A percentile compares a stretch with the other conserved stretches of the same genome.
Evolutionary conservation across 208 protist species (phyloP).

Genomic region (Trypanosoma rangeli): DNA sequence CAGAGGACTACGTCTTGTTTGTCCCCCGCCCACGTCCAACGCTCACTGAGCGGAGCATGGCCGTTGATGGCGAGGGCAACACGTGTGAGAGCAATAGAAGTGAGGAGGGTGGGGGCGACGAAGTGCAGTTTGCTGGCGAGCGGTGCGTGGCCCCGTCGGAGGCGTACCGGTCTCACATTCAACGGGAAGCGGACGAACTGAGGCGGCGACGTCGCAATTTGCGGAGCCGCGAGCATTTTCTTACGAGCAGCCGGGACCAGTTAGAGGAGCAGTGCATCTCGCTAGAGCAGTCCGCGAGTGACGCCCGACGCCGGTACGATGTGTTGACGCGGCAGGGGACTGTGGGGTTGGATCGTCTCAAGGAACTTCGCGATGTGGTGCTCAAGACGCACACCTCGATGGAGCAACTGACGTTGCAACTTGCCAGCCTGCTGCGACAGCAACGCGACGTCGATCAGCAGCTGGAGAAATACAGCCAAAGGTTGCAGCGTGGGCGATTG

Average conservation of each 20-base stretch:
- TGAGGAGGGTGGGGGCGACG: constrained; percentile 30
- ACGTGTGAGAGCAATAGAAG: constrained; percentile 15
- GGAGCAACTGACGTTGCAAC: constrained; percentile 42
- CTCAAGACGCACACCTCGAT: constrained; percentile 42
- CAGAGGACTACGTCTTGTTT: constrained; percentile 47
- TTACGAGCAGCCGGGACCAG: constrained; percentile 40
- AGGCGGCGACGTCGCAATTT: constrained; percentile 38
- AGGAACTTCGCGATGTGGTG: constrained; percentile 49
- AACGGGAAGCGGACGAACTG: constrained; percentile 34
- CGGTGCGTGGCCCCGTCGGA: constrained; percentile 39
- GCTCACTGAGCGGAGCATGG: constrained; percentile 8
- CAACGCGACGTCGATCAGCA: constrained; percentile 42
- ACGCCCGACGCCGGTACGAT: constrained; percentile 41
- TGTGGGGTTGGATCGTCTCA: constrained; percentile 31
- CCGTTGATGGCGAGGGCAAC: constrained; percentile 1
- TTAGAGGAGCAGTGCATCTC: constrained; percentile 62
- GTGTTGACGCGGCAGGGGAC: constrained; percentile 32
- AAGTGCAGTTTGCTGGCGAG: constrained; percentile 39
- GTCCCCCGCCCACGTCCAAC: constrained; percentile 33
- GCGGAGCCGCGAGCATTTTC: constrained; percentile 36
- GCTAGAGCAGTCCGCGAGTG: constrained; percentile 37
- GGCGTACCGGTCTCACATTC: constrained; percentile 53
- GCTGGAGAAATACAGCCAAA: constrained; percentile 60
- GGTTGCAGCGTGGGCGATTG: constrained; percentile 25
- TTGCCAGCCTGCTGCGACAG: constrained; percentile 46